Evolutionary conservation across 345 rosid species (phyloP), one percentile per base, ranked within the genome.

Genomic region (Acer yangbiense): DNA sequence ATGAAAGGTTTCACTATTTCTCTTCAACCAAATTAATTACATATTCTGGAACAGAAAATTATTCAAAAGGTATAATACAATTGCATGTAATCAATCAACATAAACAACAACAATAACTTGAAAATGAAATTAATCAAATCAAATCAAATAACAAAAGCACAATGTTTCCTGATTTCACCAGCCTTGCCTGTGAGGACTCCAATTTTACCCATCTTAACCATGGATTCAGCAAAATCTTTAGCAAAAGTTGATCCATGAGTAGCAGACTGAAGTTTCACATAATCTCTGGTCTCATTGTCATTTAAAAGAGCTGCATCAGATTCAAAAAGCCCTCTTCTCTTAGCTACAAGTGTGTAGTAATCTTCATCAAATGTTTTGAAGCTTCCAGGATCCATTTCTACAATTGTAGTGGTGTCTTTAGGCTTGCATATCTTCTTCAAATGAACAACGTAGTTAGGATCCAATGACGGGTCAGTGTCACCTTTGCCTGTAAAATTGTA

Each of bases 371-470:
- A 90, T 8, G 75, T 84, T 68, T 57, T 79, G 85, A 77, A 88
- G 82, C 90, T 91, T 17, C 90, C 92, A 1, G 93, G 96, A 64
- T 90, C 93, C 96, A 91, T 90, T 29, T 83, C 87, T 13, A 82
- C 69, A 6, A 78, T 1, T 1, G 86, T 76, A 9, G 11, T 86
- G 50, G 43, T 55, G 64, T 84, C 86, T 61, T 79, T 84, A 0
- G 88, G 89, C 71, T 82, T 86, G 68, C 93, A 89, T 78, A 74
- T 87, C 39, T 35, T 72, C 86, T 86, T 91, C 81, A 91, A 25
- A 14, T 60, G 1, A 39, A 80, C 82, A 1, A 87, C 78, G 68
- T 90, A 90, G 66, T 65, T 80, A 0, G 84, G 86, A 74, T 92
- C 88, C 83, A 92, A 57, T 2, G 93, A 2, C 0, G 94, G 94